Conservation (phyloP, 2,329 filamentous ascomycete genomes). For the Penicillium glabrum region DNA sequence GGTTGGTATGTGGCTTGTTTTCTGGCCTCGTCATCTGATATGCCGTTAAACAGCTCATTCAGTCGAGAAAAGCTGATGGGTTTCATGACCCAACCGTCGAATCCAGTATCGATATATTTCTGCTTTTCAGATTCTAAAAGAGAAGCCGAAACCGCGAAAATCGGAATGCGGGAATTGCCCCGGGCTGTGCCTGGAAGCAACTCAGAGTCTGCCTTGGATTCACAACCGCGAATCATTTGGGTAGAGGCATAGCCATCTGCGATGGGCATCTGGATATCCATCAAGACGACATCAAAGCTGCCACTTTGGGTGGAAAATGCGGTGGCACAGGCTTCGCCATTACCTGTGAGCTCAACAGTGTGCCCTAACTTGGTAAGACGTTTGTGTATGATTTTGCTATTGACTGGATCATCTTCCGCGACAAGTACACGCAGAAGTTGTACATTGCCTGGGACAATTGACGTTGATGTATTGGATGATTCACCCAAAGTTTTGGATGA, state of each 20-base stretch:
- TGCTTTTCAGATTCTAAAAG: slow-evolving; percentile 69
- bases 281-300: slow-evolving; percentile 76
- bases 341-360: slow-evolving; percentile 69
- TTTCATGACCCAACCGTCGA: slow-evolving; percentile 90
- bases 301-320: slow-evolving; percentile 64
- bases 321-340: slow-evolving; percentile 80
- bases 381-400: slow-evolving; percentile 80
- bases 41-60: slow-evolving; percentile 66
- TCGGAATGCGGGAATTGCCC: slow-evolving; percentile 68
- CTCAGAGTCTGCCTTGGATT: slow-evolving; percentile 55
- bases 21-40: slow-evolving; percentile 61
- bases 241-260: slow-evolving; percentile 83
- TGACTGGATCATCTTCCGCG: slow-evolving; percentile 87
- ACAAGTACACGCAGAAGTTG: slow-evolving; percentile 59
- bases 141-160: slow-evolving; percentile 87
- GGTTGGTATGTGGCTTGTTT: slow-evolving; percentile 66
- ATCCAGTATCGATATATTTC: slow-evolving; percentile 73
- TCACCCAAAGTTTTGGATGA: slow-evolving; percentile 3
- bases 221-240: slow-evolving; percentile 76
- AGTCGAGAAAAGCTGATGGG: slow-evolving; percentile 80
- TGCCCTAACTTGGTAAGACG: slow-evolving; percentile 76
- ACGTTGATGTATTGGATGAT: slow-evolving; percentile 11
- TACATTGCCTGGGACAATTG: not conserved
- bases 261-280: slow-evolving; percentile 99
- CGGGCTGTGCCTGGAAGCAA: slow-evolving; percentile 60